Conservation (phyloP, 805 yeast genomes). For the Wickerhamiella nectarea region DNA sequence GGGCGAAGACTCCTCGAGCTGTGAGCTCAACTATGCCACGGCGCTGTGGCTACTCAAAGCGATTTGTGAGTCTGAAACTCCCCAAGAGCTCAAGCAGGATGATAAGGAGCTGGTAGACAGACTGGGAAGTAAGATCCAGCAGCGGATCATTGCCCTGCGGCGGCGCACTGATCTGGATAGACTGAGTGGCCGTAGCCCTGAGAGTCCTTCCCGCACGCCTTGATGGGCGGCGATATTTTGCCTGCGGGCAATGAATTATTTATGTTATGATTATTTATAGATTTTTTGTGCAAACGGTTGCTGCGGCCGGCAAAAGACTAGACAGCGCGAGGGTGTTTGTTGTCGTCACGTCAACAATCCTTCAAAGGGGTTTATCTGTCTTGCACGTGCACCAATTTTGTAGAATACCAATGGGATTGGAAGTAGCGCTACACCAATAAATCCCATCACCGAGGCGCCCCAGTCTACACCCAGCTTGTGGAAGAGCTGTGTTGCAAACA, state of each 20-base stretch:
- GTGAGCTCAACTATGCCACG: slow-evolving; percentile 81
- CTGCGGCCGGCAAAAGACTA: too few relatives aligned
- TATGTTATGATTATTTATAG: background rate
- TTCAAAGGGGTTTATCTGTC: slow-evolving; percentile 16
- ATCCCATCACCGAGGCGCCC: slow-evolving; percentile 41
- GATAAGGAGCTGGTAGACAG: slow-evolving; percentile 66
- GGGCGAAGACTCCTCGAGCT: slow-evolving; percentile 48
- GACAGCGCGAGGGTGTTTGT: too few relatives aligned
- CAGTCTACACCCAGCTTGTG: slow-evolving; percentile 36
- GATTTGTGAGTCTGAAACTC: slow-evolving; percentile 39
- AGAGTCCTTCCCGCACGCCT: background rate
- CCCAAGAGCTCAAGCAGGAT: slow-evolving; percentile 43
- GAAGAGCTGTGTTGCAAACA: slow-evolving; percentile 51
- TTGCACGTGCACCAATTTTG: slow-evolving; percentile 30
- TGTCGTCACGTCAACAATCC: background rate
- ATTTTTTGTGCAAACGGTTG: background rate
- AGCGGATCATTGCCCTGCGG: slow-evolving; percentile 58
- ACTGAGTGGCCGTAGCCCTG: background rate
- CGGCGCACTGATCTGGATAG: slow-evolving; percentile 3
- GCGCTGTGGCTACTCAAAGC: slow-evolving; percentile 95
- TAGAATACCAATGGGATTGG: slow-evolving; percentile 41
- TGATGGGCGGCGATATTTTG: background rate
- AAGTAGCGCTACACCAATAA: slow-evolving; percentile 32
- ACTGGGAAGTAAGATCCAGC: slow-evolving; percentile 71
- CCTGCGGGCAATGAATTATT: background rate